These are phyloP conservation scores for Mallotus japonicus DNA, from an alignment of 441 rosid species.

Conservation along the genomic window DNA sequence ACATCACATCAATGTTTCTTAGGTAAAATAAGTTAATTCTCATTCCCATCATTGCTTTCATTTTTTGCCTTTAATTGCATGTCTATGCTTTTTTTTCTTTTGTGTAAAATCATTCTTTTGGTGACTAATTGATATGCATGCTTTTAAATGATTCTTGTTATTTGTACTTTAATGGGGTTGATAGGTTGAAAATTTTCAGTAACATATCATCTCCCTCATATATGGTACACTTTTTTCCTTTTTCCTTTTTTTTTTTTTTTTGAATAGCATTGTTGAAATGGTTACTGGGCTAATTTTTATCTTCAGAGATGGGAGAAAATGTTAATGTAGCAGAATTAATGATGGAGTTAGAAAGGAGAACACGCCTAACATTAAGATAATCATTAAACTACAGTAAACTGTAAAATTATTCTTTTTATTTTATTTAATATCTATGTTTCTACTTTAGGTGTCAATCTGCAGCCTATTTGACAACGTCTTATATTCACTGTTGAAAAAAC, in stretches of 20 bases:
- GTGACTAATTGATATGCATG: constrained; percentile 3
- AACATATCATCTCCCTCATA: not conserved
- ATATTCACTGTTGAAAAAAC: not conserved
- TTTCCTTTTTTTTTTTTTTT: too few species aligned
- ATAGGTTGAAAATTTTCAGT: not conserved
- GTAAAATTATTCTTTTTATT: not conserved
- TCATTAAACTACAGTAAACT: not conserved
- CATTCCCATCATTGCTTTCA: not conserved
- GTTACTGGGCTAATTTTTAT: not conserved
- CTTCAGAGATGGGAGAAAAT: not conserved
- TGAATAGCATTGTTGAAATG: not conserved
- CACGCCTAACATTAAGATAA: too few species aligned
- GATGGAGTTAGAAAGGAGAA: not conserved
- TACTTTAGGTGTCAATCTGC: not conserved
- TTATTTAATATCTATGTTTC: not conserved
- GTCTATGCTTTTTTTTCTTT: not conserved
- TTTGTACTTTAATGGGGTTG: not conserved
- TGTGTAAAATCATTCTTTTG: not conserved
- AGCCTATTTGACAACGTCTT: not conserved
- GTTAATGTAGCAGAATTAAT: not conserved
- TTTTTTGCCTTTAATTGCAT: not conserved
- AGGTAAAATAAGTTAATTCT: constrained; percentile 46
- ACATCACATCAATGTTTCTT: constrained; percentile 44
- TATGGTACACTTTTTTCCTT: not conserved
- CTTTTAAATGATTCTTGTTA: not conserved